Percentiles rank a stretch among this genome's conserved stretches.
Conservation (phyloP, 306 rosid species). For the Cicer pinnatifidum region DNA sequence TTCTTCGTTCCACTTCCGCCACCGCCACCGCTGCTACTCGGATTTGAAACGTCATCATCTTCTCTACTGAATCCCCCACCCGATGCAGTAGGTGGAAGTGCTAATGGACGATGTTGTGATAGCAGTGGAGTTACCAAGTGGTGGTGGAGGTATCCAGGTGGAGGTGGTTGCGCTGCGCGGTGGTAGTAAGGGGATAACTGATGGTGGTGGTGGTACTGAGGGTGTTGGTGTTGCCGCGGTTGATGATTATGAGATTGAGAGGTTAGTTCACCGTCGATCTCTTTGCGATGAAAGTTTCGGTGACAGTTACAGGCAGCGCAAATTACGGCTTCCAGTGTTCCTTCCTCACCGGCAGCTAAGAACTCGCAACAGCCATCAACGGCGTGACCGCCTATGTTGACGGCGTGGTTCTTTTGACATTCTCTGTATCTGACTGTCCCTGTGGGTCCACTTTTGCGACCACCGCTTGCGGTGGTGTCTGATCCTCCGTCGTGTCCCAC, state of each 20-base stretch:
- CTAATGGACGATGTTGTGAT: conserved; percentile 54
- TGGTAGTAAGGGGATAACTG: conserved; percentile 51
- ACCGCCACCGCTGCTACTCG: conserved; percentile 68
- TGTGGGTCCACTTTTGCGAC: conserved; percentile 37
- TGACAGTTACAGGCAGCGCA: conserved; percentile 96
- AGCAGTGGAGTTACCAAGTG: conserved; percentile 46
- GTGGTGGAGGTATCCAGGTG: conserved; percentile 61
- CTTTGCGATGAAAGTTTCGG: conserved; percentile 89
- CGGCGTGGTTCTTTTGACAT: conserved; percentile 87
- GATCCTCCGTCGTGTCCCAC: conserved; percentile 35
- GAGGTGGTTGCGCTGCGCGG: conserved; percentile 49
- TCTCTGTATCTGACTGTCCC: conserved; percentile 61
- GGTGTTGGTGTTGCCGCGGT: not conserved
- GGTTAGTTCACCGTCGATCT: conserved; percentile 46
- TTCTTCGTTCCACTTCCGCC: conserved; percentile 62
- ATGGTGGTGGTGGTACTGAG: conserved; percentile 39
- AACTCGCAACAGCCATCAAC: conserved; percentile 92
- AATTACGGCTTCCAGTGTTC: conserved; percentile 72
- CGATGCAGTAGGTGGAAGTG: conserved; percentile 53
- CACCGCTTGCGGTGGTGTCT: conserved; percentile 4
- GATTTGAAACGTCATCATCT: conserved; percentile 75
- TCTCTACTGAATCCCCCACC: conserved; percentile 59
- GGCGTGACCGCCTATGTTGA: conserved; percentile 69
- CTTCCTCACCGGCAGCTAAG: conserved; percentile 75
- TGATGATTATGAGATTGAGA: conserved; percentile 37